Evolutionary conservation across 495 filamentous ascomycete species (phyloP).

Genomic region (Lindgomyces ingoldianus): DNA sequence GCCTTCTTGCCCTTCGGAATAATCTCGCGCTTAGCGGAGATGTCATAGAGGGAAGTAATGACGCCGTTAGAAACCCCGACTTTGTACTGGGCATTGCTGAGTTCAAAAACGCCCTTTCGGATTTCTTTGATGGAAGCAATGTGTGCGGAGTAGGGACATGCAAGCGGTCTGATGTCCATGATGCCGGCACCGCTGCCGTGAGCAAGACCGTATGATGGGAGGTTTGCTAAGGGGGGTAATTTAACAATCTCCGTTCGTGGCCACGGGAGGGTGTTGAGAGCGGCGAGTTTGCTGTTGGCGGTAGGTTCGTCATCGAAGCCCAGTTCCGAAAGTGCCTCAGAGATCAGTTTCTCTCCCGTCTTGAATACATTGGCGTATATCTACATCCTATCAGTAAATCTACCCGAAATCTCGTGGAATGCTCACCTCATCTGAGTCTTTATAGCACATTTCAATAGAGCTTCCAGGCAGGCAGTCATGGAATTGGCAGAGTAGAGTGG

Average conservation of each 20-base stretch:
- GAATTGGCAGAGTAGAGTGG: conserved; percentile 83
- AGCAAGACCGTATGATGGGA: conserved; percentile 53
- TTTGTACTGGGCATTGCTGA: conserved; percentile 73
- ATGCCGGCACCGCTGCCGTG: conserved; percentile 48
- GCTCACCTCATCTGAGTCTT: conserved; percentile 77
- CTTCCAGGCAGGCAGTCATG: conserved; percentile 97
- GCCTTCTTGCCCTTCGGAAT: conserved; percentile 78
- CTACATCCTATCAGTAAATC: conserved; percentile 38
- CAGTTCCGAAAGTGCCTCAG: conserved; percentile 66
- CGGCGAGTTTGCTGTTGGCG: conserved; percentile 49
- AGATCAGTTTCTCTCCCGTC: conserved; percentile 69
- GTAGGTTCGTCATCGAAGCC: conserved; percentile 54
- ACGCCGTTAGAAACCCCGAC: conserved; percentile 70
- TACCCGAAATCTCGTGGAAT: neutral
- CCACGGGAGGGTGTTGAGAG: conserved; percentile 86
- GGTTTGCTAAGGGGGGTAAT: conserved; percentile 49
- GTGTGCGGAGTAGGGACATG: conserved; percentile 46
- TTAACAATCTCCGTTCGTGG: conserved; percentile 69
- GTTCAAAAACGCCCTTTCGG: conserved; percentile 68
- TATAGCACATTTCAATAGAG: conserved; percentile 94
- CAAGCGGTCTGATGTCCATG: conserved; percentile 54
- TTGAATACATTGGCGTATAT: conserved; percentile 82
- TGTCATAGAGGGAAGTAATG: conserved; percentile 82
- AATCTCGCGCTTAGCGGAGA: conserved; percentile 67
- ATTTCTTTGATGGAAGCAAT: conserved; percentile 65